phyloP scores from a whole-genome alignment of 371 early-diverging fungal genomes.

The Lichtheimia ornata region DNA sequence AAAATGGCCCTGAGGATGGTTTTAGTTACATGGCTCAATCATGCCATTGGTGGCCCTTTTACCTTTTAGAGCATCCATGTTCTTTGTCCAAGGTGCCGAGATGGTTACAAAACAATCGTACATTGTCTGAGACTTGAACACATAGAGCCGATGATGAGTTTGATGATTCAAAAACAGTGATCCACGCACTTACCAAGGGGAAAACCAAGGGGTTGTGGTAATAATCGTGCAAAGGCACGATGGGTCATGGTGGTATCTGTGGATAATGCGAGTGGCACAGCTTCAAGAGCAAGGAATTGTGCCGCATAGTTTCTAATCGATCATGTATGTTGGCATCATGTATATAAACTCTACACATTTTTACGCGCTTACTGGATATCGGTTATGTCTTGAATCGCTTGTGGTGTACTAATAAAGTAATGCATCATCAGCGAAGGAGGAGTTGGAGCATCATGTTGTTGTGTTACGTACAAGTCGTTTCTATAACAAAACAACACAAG shows the following conservation, averaged over 20 bases:
- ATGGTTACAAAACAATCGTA: constrained; percentile 2
- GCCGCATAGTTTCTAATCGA: not conserved
- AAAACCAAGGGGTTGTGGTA: not conserved
- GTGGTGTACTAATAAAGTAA: constrained; percentile 4
- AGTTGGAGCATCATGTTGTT: too few relatives aligned
- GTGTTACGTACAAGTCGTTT: constrained; percentile 2
- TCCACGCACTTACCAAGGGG: constrained; percentile 1
- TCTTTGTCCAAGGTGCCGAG: constrained; percentile 6
- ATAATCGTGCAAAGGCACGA: constrained; percentile 1
- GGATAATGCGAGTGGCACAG: constrained; percentile 5
- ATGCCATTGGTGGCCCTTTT: not conserved
- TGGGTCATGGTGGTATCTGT: not conserved
- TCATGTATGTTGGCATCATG: not conserved
- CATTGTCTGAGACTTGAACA: constrained; percentile 5
- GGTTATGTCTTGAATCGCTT: not conserved
- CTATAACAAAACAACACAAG: not conserved
- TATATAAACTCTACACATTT: not conserved
- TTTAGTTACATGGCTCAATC: not conserved
- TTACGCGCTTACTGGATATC: constrained; percentile 2
- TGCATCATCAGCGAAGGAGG: too few relatives aligned
- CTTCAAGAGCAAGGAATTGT: not conserved
- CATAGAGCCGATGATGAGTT: not conserved
- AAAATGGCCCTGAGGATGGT: constrained; percentile 1
- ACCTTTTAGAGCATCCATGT: constrained; percentile 7
- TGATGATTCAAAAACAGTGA: not conserved